Evolutionary conservation across 2,329 filamentous ascomycete genomes (phyloP).

Genomic region (Sclerotinia trifoliorum): DNA sequence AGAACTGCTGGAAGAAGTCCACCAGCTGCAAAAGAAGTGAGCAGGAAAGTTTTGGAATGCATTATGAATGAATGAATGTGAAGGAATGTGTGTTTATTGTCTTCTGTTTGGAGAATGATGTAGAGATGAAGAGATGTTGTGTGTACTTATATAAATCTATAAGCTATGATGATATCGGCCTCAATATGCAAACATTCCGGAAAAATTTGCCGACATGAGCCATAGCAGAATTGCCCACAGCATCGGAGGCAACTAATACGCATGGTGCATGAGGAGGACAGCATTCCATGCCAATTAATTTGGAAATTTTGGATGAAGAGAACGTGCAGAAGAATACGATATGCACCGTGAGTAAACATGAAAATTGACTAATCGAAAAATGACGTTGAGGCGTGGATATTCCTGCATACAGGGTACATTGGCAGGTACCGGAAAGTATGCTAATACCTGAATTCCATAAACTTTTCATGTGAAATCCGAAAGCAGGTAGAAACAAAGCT

Average conservation of each 20-base stretch:
- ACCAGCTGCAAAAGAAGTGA: conserved; percentile 21
- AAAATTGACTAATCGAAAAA: background rate
- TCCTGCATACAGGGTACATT: background rate
- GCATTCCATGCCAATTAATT: background rate
- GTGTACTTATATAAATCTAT: background rate
- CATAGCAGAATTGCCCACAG: background rate
- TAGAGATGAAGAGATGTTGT: background rate
- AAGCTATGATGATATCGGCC: background rate
- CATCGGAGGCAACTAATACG: background rate
- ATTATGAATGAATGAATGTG: background rate
- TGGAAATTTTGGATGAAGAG: background rate
- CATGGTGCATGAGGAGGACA: background rate
- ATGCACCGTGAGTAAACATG: background rate
- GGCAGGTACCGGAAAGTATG: background rate
- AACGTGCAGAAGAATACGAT: background rate
- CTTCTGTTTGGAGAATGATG: background rate
- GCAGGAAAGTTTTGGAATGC: conserved; percentile 2
- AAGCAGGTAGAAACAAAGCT: background rate
- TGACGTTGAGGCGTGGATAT: background rate
- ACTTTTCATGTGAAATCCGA: background rate
- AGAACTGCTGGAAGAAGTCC: conserved; percentile 25
- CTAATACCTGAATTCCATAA: background rate
- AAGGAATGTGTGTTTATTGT: background rate
- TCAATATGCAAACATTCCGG: background rate
- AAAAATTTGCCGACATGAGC: background rate